Evolutionary conservation across 495 filamentous ascomycete species (phyloP).

Genomic region (Sabuloglossum arenarium): DNA sequence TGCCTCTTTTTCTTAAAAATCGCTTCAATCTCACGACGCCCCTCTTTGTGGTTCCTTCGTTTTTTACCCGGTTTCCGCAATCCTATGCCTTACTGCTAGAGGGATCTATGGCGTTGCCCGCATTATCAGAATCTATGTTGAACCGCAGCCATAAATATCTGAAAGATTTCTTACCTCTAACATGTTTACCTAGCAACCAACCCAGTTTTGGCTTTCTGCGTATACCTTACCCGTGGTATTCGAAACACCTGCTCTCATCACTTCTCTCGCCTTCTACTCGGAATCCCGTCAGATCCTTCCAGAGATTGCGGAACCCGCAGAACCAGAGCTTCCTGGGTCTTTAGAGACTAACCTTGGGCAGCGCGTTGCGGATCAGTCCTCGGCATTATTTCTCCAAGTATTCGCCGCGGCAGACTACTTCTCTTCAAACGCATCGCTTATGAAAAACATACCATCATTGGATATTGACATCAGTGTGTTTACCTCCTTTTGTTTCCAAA

Average conservation of each 20-base stretch:
- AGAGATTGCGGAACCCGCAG: background rate
- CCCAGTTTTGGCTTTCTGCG: constrained; percentile 47
- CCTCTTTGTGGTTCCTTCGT: background rate
- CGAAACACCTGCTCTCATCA: constrained; percentile 35
- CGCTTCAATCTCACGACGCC: background rate
- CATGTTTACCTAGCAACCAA: constrained; percentile 51
- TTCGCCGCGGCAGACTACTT: constrained; percentile 67
- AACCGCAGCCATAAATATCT: background rate
- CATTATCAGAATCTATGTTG: background rate
- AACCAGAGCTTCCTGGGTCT: background rate
- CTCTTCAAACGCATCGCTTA: constrained; percentile 47
- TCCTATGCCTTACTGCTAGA: background rate
- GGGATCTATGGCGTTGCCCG: background rate
- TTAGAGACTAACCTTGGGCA: background rate
- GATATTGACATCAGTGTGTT: constrained; percentile 51
- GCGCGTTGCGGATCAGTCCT: constrained; percentile 16
- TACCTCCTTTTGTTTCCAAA: background rate
- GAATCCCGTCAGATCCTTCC: constrained; percentile 21
- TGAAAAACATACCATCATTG: constrained; percentile 55
- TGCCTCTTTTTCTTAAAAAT: background rate
- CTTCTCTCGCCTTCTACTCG: constrained; percentile 43
- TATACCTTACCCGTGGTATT: constrained; percentile 37
- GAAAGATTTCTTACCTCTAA: background rate
- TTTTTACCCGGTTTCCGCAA: background rate
- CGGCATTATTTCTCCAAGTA: constrained; percentile 59